Percentiles rank a stretch among this genome's conserved stretches.
Conservation (phyloP, 1,284 basidiomycete genomes). For the Tilletia setariae region DNA sequence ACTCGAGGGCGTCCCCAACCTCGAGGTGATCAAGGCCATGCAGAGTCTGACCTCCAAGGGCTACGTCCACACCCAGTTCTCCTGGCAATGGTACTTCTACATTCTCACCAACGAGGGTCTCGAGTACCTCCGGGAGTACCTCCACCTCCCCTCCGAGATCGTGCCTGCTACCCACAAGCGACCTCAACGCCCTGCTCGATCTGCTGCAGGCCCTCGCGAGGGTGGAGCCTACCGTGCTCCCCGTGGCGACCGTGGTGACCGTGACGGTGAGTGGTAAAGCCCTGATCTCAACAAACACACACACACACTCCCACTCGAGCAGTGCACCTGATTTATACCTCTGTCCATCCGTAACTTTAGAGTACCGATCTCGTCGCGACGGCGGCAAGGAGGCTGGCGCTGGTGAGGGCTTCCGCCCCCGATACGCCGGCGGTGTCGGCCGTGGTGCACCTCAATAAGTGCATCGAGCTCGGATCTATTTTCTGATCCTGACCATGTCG, state of each 20-base stretch:
- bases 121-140: constrained; percentile 54
- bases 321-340: background rate
- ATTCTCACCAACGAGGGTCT: constrained; percentile 54
- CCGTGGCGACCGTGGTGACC: constrained; percentile 40
- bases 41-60: constrained; percentile 95
- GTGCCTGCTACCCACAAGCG: constrained; percentile 55
- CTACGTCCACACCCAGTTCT: constrained; percentile 87
- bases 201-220: constrained; percentile 32
- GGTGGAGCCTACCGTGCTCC: constrained; percentile 46
- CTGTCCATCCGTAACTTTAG: background rate
- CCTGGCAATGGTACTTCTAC: constrained; percentile 58
- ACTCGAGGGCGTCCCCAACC: constrained; percentile 84
- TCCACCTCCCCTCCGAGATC: constrained; percentile 54
- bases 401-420: constrained; percentile 51
- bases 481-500: background rate
- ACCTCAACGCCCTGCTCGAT: constrained; percentile 50
- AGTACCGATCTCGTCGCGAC: constrained; percentile 32
- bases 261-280: constrained; percentile 53
- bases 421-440: constrained; percentile 49
- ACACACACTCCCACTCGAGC: background rate
- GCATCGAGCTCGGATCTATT: background rate
- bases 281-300: constrained; percentile 26
- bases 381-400: constrained; percentile 52
- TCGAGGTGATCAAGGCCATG: constrained; percentile 98
- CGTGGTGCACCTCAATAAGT: constrained; percentile 48